phyloP scores from a whole-genome alignment of 768 basidiomycete species.

The Auricularia sp. region DNA sequence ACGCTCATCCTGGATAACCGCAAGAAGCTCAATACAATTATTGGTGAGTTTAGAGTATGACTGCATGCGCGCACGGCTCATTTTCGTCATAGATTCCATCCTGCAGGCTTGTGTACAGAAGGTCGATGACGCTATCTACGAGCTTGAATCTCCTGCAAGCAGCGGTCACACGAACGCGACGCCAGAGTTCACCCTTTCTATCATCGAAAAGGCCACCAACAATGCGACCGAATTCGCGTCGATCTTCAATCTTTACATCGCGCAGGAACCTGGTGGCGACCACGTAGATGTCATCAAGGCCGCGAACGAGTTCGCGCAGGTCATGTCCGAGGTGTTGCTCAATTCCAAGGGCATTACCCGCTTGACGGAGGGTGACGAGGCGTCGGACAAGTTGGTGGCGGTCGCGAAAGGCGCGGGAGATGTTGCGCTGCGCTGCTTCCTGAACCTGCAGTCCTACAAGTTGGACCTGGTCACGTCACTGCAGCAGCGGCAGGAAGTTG shows the following conservation, averaged over 20 bases:
- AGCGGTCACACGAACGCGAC: constrained; percentile 95
- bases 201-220: constrained; percentile 94
- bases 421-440: constrained; percentile 82
- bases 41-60: constrained; percentile 42
- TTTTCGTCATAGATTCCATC: constrained; percentile 65
- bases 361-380: constrained; percentile 82
- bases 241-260: constrained; percentile 82
- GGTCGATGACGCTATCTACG: constrained; percentile 94
- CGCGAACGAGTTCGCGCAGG: constrained; percentile 93
- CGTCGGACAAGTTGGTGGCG: constrained; percentile 77
- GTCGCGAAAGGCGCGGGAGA: constrained; percentile 83
- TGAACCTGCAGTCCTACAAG: constrained; percentile 93
- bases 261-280: constrained; percentile 80
- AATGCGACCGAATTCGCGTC: constrained; percentile 95
- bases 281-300: constrained; percentile 97
- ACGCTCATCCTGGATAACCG: constrained; percentile 91
- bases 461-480: constrained; percentile 66
- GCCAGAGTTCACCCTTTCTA: constrained; percentile 93
- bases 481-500: constrained; percentile 68
- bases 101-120: constrained; percentile 93
- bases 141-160: constrained; percentile 90
- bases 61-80: neutral
- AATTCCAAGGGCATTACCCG: constrained; percentile 96
- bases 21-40: constrained; percentile 96
- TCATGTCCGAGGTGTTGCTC: constrained; percentile 80